Evolutionary conservation across 441 rosid species (phyloP).

Genomic region (Croton laevigatus): DNA sequence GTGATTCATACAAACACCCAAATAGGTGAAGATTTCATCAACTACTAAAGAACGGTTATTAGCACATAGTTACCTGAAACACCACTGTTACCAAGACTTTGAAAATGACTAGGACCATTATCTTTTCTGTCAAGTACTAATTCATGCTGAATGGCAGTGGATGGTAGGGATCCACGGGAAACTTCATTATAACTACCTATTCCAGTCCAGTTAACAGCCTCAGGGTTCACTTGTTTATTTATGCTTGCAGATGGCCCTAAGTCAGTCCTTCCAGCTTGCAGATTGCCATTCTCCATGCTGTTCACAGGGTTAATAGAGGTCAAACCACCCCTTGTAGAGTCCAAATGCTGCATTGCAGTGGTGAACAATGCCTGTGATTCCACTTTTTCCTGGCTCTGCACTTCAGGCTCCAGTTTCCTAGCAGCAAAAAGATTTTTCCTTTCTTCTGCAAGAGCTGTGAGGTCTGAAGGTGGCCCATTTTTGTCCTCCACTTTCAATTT

Average conservation of each 20-base stretch:
- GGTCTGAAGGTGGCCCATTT: slow-evolving; percentile 35
- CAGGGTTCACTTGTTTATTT: slow-evolving; percentile 44
- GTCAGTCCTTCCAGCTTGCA: slow-evolving; percentile 41
- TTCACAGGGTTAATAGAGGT: slow-evolving; percentile 30
- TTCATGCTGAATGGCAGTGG: slow-evolving; percentile 37
- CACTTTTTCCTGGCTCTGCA: slow-evolving; percentile 46
- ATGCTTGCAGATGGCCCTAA: slow-evolving; percentile 41
- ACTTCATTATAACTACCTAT: slow-evolving; percentile 41
- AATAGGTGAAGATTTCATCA: background rate
- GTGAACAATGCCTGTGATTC: slow-evolving; percentile 37
- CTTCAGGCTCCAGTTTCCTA: slow-evolving; percentile 45
- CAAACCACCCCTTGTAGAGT: slow-evolving; percentile 35
- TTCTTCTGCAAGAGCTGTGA: slow-evolving; percentile 41
- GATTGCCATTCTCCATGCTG: slow-evolving; percentile 40
- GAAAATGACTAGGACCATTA: slow-evolving; percentile 34
- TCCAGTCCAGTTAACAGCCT: slow-evolving; percentile 47
- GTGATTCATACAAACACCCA: background rate
- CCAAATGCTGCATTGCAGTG: slow-evolving; percentile 36
- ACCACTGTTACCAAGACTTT: slow-evolving; percentile 30
- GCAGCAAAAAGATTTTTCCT: slow-evolving; percentile 44
- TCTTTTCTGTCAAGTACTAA: slow-evolving; percentile 37
- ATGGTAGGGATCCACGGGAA: slow-evolving; percentile 33
- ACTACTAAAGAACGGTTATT: background rate
- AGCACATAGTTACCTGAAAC: slow-evolving; percentile 27
- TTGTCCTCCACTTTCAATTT: slow-evolving; percentile 50